phyloP scores from a whole-genome alignment of 768 basidiomycete genomes.

The Phanerochaete carnosa region DNA sequence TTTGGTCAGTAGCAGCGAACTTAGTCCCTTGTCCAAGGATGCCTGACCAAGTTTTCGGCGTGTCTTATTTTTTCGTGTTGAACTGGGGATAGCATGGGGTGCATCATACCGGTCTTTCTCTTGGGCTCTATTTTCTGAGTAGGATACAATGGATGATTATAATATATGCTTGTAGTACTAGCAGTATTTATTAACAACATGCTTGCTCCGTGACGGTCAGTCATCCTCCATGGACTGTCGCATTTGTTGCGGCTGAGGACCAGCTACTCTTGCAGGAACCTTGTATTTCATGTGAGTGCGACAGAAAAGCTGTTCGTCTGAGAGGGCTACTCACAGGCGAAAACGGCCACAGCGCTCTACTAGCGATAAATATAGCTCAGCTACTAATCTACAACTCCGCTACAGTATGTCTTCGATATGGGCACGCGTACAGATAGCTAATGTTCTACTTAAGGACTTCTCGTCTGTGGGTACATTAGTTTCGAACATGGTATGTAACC shows the following conservation, averaged over 20 bases:
- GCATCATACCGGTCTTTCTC: no score
- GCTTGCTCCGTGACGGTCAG: background rate
- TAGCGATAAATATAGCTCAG: background rate
- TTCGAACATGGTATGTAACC: background rate
- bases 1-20: no score
- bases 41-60: no score
- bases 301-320: no score
- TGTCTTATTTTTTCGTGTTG: no score
- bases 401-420: background rate
- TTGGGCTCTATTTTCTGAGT: no score
- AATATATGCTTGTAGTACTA: no score
- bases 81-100: no score
- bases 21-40: no score
- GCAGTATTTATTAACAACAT: no score
- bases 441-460: background rate
- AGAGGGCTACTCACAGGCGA: background rate
- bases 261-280: background rate
- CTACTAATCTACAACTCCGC: background rate
- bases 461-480: background rate
- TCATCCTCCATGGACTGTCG: background rate
- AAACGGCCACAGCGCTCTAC: background rate
- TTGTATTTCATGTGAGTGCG: background rate
- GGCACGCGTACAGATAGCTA: background rate
- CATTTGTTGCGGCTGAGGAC: background rate
- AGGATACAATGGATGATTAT: no score